Conservation (phyloP, 2,329 filamentous ascomycete species). For the Verticillium albo-atrum region DNA sequence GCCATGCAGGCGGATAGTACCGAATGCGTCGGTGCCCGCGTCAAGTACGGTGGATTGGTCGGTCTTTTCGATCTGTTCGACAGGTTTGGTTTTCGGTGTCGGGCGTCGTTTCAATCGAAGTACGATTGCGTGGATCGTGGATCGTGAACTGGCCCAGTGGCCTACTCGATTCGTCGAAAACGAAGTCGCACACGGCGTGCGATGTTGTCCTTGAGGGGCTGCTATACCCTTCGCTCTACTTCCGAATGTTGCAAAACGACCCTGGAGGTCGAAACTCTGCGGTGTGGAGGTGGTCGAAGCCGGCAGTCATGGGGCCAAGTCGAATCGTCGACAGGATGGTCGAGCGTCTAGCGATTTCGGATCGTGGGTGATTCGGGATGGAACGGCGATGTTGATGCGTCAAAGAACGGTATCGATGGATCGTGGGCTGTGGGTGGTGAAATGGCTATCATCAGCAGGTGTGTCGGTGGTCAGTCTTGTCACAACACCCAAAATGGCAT, state of each 20-base stretch:
- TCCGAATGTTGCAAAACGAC: not conserved
- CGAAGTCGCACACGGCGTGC: not conserved
- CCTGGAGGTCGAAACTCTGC: not conserved
- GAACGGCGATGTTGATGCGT: not conserved
- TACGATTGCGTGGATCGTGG: not conserved
- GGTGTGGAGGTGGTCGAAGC: not conserved
- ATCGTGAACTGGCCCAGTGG: too few species aligned
- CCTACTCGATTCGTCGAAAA: too few species aligned
- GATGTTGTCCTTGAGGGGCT: not conserved
- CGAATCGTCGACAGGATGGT: not conserved
- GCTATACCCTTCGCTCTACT: not conserved
- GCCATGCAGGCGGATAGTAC: slow-evolving; percentile 32
- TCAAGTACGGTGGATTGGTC: not conserved
- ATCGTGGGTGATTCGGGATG: not conserved
- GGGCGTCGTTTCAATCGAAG: not conserved
- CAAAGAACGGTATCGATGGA: not conserved
- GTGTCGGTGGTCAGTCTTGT: slow-evolving; percentile 3
- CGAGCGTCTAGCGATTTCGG: not conserved
- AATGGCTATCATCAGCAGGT: not conserved
- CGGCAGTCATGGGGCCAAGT: not conserved
- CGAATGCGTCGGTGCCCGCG: not conserved
- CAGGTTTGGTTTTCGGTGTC: not conserved
- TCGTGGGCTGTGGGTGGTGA: not conserved
- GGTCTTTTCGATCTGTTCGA: not conserved
- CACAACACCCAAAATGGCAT: slow-evolving; percentile 1